Evolutionary conservation across 352 stramenopile species (phyloP).

Genomic region (Pythium apleroticum): DNA sequence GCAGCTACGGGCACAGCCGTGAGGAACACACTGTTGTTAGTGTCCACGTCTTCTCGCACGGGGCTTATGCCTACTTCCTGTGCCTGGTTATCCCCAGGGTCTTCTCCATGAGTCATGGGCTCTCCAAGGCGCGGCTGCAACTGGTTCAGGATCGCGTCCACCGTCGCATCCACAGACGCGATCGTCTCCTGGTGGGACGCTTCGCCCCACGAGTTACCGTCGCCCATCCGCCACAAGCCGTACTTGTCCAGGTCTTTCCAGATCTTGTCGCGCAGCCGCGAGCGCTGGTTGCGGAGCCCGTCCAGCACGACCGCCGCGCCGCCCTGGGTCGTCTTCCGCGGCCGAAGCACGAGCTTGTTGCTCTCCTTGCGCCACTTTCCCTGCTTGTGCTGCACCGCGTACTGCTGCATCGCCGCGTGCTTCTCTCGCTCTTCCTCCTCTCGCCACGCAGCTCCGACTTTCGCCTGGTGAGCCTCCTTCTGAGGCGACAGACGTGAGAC

Average conservation of each 20-base stretch:
- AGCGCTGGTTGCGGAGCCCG: slow-evolving; percentile 22
- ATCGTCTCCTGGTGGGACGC: slow-evolving; percentile 24
- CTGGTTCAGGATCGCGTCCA: slow-evolving; percentile 62
- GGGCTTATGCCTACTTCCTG: neutral
- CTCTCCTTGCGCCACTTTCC: slow-evolving; percentile 12
- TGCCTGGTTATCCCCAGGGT: neutral
- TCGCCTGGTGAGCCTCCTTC: slow-evolving; percentile 2
- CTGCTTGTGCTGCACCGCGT: slow-evolving; percentile 3
- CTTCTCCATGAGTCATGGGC: neutral
- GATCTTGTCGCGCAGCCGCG: slow-evolving; percentile 46
- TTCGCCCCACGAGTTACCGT: slow-evolving; percentile 13
- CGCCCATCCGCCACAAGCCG: slow-evolving; percentile 50
- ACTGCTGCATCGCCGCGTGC: slow-evolving; percentile 14
- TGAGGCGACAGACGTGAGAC: slow-evolving; percentile 46
- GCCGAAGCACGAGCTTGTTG: slow-evolving; percentile 26
- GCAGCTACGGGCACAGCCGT: slow-evolving; percentile 24
- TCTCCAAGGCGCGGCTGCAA: neutral
- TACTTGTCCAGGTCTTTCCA: slow-evolving; percentile 58
- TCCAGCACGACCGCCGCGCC: slow-evolving; percentile 37
- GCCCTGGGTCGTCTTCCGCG: slow-evolving; percentile 31
- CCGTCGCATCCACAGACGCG: slow-evolving; percentile 40
- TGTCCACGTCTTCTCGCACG: neutral
- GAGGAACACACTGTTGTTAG: slow-evolving; percentile 28
- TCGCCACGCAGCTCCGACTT: slow-evolving; percentile 6
- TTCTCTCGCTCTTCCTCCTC: slow-evolving; percentile 6